Conservation (phyloP, 2,329 filamentous ascomycete species). For the Cryphonectria japonica region DNA sequence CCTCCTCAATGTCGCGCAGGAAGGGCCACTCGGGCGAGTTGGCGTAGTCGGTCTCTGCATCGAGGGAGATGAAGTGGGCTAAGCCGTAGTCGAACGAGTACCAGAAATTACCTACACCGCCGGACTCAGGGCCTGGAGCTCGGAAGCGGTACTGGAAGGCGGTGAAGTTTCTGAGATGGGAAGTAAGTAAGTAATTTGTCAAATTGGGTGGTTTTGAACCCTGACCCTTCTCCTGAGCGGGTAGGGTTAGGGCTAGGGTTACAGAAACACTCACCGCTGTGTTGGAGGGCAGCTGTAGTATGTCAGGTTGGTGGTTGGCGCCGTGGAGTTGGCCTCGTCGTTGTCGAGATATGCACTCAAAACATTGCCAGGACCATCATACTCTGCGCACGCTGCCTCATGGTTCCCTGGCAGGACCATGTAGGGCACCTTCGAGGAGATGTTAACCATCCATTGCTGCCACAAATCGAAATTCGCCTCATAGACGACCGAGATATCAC, state of each 20-base stretch:
- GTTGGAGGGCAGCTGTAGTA: slow-evolving; percentile 58
- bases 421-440: slow-evolving; percentile 50
- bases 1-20: slow-evolving; percentile 40
- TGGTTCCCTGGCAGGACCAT: slow-evolving; percentile 57
- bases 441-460: slow-evolving; percentile 51
- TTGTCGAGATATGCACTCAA: slow-evolving; percentile 52
- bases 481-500: slow-evolving; percentile 53
- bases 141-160: slow-evolving; percentile 55
- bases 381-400: slow-evolving; percentile 52
- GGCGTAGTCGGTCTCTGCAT: slow-evolving; percentile 55
- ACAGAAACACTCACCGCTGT: slow-evolving; percentile 42
- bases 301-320: slow-evolving; percentile 42
- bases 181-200: neutral
- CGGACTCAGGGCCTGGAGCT: slow-evolving; percentile 52
- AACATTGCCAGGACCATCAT: slow-evolving; percentile 49
- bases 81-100: slow-evolving; percentile 59
- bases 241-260: too few relatives aligned
- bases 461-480: slow-evolving; percentile 57
- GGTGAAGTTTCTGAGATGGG: slow-evolving; percentile 49
- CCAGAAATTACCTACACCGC: slow-evolving; percentile 57
- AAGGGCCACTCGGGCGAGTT: slow-evolving; percentile 52
- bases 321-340: slow-evolving; percentile 47
- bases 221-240: too few relatives aligned
- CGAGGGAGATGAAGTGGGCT: slow-evolving; percentile 53
- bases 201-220: neutral